Evolutionary conservation across 371 early-diverging fungal species (phyloP), one percentile per base, ranked within the genome.

Genomic region (Mucor plumbeus): DNA sequence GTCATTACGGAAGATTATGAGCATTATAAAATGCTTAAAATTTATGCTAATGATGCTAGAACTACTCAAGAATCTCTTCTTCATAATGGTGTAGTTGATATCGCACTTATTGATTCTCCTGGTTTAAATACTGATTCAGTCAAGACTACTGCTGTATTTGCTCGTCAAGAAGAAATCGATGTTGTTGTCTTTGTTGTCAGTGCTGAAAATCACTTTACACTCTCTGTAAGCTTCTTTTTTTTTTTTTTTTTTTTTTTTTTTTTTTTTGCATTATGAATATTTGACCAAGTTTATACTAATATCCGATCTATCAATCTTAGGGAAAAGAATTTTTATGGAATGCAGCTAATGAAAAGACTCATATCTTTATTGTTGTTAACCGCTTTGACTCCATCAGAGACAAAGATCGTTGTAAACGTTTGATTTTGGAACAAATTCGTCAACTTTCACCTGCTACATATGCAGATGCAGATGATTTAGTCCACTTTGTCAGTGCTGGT

Each of bases 111-210:
- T 68, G 99, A 99, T 68, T 96, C 97, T 1, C 99, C 99, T 14
- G 99, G 99, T 15, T 84, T 99, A 55, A 99, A 99, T 79, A 93
- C 96, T 33, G 99, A 99, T 77, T 93, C 95, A 19, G 86, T 96
- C 72, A 96, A 98, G 79, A 99, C 99, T 26, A 97, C 94, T 7
- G 91, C 95, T 55, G 86, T 98, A 6, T 97, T 98, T 88, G 93
- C 98, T 8, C 92, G 95, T 63, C 97, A 98, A 81, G 96, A 97
- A 74, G 97, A 97, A 74, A 99, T 99, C 73, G 99, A 99, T 74
- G 98, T 97, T 9, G 93, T 99, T 55, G 94, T 99, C n/a, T 99
- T 99, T 88, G 95, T 97, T 15, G 97, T 99, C 58, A 95, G 95
- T 74, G 97, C 99, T 15, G 98, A 96, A 76, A 98, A 99, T 72